A percentile compares a stretch with the other conserved stretches of the same genome.
Conservation (phyloP, 257 asterid genomes). For the Anisodus tanguticus region DNA sequence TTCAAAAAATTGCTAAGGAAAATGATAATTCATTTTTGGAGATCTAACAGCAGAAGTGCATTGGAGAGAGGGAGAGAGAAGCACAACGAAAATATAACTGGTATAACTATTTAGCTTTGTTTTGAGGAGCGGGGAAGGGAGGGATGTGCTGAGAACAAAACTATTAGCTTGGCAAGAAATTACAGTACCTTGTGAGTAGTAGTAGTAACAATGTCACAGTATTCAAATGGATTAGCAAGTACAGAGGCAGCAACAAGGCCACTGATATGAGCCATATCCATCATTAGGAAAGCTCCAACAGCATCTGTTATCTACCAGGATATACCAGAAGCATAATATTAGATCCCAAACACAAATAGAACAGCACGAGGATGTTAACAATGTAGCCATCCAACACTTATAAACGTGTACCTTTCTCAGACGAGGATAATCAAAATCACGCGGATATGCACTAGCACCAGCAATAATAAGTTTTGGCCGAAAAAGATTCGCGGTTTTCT, state of each 20-base stretch:
- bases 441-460: slow-evolving; percentile 96
- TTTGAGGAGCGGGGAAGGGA: not conserved
- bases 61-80: not conserved
- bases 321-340: slow-evolving; percentile 21
- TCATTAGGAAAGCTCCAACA: slow-evolving; percentile 96
- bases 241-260: slow-evolving; percentile 97
- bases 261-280: slow-evolving; percentile 98
- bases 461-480: slow-evolving; percentile 94
- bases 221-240: slow-evolving; percentile 89
- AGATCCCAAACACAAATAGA: slow-evolving; percentile 19
- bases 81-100: not conserved
- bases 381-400: not conserved
- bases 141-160: not conserved
- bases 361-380: not conserved
- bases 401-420: slow-evolving; percentile 69
- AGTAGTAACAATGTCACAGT: slow-evolving; percentile 92
- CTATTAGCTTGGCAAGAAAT: slow-evolving; percentile 56
- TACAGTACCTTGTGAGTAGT: slow-evolving; percentile 98
- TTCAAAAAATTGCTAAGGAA: not conserved
- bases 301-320: slow-evolving; percentile 76
- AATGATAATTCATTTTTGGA: not conserved
- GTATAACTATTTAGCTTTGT: not conserved
- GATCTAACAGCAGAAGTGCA: slow-evolving; percentile 11
- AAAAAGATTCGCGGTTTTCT: slow-evolving; percentile 81
- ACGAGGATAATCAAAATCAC: slow-evolving; percentile 89